Percentiles rank a stretch among this genome's conserved stretches.
Evolutionary conservation across 2,329 filamentous ascomycete species (phyloP).

Genomic region (Neopestalotiopsis clavispora): DNA sequence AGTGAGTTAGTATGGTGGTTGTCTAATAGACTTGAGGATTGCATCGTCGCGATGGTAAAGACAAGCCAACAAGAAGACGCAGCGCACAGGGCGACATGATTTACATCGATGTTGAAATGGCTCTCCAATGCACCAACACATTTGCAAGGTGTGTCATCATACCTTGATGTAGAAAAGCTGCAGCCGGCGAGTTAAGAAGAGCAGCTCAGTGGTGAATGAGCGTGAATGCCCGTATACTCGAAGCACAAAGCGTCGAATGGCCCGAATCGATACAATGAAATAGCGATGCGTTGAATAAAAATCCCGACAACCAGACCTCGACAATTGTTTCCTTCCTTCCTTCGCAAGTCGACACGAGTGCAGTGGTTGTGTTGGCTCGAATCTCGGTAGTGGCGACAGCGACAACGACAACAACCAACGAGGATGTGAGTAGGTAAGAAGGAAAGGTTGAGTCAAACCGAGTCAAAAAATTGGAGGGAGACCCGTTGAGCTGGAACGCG

Average conservation of each 20-base stretch:
- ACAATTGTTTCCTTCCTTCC: background rate
- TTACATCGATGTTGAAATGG: too few relatives aligned
- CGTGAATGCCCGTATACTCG: background rate
- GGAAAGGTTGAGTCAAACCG: constrained; percentile 8
- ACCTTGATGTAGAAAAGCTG: background rate
- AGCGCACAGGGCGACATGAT: too few relatives aligned
- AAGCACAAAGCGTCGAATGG: background rate
- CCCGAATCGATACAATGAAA: background rate
- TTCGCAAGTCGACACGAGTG: background rate
- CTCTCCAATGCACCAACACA: too few relatives aligned
- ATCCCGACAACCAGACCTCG: background rate
- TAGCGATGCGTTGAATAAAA: background rate
- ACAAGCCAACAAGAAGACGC: background rate
- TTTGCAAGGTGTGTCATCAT: too few relatives aligned
- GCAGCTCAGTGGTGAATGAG: background rate
- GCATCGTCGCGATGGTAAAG: background rate
- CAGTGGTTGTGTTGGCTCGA: background rate
- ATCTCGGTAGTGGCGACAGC: background rate
- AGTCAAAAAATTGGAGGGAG: constrained; percentile 4
- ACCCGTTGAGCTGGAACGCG: constrained; percentile 5
- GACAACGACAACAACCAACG: too few relatives aligned
- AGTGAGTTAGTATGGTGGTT: background rate
- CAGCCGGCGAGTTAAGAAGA: background rate
- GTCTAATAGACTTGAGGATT: background rate
- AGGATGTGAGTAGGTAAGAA: background rate